A percentile compares a stretch with the other conserved stretches of the same genome.
Conservation (phyloP, 192 early-diverging fungal genomes). For the Dissophora ornata region DNA sequence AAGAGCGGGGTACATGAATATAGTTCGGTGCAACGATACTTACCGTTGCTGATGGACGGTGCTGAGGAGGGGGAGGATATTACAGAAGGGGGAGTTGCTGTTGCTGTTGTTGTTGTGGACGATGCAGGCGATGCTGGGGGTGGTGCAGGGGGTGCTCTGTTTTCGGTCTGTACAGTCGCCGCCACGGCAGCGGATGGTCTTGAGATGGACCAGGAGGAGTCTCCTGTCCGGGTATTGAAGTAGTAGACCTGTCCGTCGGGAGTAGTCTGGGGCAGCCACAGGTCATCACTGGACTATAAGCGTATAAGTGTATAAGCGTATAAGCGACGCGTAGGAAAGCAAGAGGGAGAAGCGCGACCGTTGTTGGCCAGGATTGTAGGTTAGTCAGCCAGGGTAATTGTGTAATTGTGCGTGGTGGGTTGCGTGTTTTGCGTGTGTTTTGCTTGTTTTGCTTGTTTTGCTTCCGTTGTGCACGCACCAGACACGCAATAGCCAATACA, state of each 20-base stretch:
- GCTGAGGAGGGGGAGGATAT: background rate
- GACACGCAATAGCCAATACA: too few relatives aligned
- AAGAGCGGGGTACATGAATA: background rate
- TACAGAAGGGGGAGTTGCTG: background rate
- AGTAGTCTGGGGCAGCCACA: slow-evolving; percentile 54
- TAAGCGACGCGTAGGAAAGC: background rate
- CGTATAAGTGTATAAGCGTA: too few relatives aligned
- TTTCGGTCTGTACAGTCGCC: background rate
- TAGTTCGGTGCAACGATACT: too few relatives aligned
- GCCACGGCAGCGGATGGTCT: slow-evolving; percentile 12
- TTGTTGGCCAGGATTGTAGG: too few relatives aligned
- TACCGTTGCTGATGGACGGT: background rate
- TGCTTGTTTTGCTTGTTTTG: too few relatives aligned
- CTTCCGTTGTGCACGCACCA: too few relatives aligned
- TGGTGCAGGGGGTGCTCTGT: background rate
- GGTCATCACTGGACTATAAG: slow-evolving; percentile 20
- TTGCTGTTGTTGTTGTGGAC: slow-evolving; percentile 11
- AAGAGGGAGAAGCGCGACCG: too few relatives aligned
- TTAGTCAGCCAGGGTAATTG: too few relatives aligned
- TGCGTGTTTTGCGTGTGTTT: too few relatives aligned
- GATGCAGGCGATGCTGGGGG: background rate
- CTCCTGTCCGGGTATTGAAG: slow-evolving; percentile 62
- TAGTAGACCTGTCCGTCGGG: slow-evolving; percentile 60
- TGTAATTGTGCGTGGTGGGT: too few relatives aligned
- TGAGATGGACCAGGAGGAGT: slow-evolving; percentile 62